Conservation (phyloP, 208 protist species). For the Leishmania major region DNA sequence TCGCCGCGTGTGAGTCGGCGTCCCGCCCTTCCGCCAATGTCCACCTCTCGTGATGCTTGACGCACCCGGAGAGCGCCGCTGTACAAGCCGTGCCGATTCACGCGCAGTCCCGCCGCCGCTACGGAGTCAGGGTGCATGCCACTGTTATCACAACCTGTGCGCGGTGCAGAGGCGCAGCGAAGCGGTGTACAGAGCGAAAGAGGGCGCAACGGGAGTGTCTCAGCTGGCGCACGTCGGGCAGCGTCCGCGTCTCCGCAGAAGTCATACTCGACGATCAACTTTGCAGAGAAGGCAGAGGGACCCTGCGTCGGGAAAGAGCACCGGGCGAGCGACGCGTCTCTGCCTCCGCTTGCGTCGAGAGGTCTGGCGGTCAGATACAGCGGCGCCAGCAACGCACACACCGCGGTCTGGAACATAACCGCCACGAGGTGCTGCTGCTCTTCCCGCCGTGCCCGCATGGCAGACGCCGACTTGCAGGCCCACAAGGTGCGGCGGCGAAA, state of each 20-base stretch:
- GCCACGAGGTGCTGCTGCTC: slow-evolving; percentile 27
- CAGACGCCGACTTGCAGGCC: slow-evolving; percentile 18
- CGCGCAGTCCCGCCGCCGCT: slow-evolving; percentile 4
- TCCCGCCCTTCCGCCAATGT: not conserved
- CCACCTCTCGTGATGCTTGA: not conserved
- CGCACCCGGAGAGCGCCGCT: not conserved
- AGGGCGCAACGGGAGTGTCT: not conserved
- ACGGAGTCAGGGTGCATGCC: not conserved
- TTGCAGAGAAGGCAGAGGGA: slow-evolving; percentile 3
- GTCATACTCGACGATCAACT: not conserved
- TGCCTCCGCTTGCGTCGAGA: not conserved
- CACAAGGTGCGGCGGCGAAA: not conserved
- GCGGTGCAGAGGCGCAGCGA: slow-evolving; percentile 8
- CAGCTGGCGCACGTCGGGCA: not conserved
- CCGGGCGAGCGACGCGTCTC: not conserved
- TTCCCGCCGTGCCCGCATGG: slow-evolving; percentile 24
- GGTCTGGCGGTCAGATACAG: slow-evolving; percentile 23
- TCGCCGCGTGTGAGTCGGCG: slow-evolving; percentile 13
- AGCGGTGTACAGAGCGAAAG: not conserved
- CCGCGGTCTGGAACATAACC: slow-evolving; percentile 24
- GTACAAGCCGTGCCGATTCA: not conserved
- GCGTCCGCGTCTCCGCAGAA: not conserved
- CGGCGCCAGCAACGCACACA: slow-evolving; percentile 31
- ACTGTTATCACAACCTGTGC: not conserved
- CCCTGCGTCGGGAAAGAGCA: not conserved